Evolutionary conservation across 2,329 filamentous ascomycete genomes (phyloP).

Genomic region (Hymenoscyphus fructigenus): DNA sequence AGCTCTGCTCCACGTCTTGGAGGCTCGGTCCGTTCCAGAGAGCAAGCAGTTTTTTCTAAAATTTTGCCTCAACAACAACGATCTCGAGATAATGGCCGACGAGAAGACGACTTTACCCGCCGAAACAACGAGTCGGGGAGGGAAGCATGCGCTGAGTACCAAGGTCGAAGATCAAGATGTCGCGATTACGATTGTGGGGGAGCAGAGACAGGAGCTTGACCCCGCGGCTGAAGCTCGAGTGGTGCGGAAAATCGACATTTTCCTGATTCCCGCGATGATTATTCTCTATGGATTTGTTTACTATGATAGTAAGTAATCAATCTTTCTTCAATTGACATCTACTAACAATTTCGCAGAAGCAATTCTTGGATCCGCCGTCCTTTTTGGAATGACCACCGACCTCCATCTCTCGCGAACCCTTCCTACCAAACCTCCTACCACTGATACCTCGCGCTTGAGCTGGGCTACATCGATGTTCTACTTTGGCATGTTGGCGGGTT

Average conservation of each 20-base stretch:
- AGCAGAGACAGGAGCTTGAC: conserved; percentile 41
- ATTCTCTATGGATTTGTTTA: conserved; percentile 66
- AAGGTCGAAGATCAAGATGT: conserved; percentile 23
- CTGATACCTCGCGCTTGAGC: conserved; percentile 65
- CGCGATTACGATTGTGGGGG: conserved; percentile 33
- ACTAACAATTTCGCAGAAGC: conserved; percentile 44
- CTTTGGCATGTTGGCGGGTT: conserved; percentile 73
- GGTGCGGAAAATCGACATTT: conserved; percentile 64
- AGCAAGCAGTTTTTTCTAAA: not conserved
- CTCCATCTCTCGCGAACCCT: conserved; percentile 56
- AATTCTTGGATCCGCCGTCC: conserved; percentile 68
- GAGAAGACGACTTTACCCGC: not conserved
- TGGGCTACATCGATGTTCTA: conserved; percentile 82
- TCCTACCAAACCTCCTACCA: conserved; percentile 50
- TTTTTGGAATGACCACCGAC: conserved; percentile 76
- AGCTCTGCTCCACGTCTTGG: not conserved
- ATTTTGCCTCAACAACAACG: not conserved
- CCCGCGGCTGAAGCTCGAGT: conserved; percentile 54
- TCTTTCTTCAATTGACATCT: not conserved
- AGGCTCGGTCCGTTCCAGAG: not conserved
- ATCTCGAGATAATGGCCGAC: not conserved
- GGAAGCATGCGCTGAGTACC: not conserved
- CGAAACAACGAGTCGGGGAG: not conserved
- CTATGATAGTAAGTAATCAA: conserved; percentile 56
- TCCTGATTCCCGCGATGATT: conserved; percentile 67